Conservation (phyloP, 139 green algal genomes). For the Picochlorum sp. region DNA sequence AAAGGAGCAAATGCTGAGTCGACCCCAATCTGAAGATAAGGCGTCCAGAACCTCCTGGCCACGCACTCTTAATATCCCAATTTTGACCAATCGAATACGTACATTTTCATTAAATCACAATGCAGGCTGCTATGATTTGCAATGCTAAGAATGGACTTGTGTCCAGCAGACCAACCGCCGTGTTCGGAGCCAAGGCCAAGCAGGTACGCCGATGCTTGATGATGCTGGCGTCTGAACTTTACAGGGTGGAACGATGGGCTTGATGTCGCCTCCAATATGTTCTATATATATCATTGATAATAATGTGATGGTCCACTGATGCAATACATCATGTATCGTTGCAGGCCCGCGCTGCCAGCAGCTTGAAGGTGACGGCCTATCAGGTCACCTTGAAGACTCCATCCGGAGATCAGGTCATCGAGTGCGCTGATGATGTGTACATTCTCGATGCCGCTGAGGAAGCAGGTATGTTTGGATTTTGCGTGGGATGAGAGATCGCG, state of each 20-base stretch:
- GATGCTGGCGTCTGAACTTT: not conserved
- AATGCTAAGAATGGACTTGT: constrained; percentile 7
- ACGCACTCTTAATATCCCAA: too few species aligned
- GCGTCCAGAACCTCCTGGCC: too few species aligned
- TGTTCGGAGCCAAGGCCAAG: constrained; percentile 17
- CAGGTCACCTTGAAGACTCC: constrained; percentile 67
- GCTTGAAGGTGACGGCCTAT: constrained; percentile 37
- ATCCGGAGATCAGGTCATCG: constrained; percentile 54
- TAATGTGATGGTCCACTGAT: not conserved
- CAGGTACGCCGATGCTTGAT: constrained; percentile 10
- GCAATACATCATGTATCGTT: not conserved
- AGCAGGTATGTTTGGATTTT: constrained; percentile 31
- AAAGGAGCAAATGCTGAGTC: constrained; percentile 5
- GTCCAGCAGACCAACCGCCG: constrained; percentile 13
- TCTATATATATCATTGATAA: not conserved
- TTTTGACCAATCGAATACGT: too few species aligned
- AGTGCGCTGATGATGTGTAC: constrained; percentile 65
- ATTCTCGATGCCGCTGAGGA: constrained; percentile 80
- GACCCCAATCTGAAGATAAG: too few species aligned
- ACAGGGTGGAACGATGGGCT: not conserved
- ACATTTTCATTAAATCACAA: constrained; percentile 3
- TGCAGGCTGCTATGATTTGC: constrained; percentile 20
- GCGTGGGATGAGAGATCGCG: not conserved
- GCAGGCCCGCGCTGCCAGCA: constrained; percentile 11
- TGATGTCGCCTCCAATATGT: not conserved